phyloP scores from a whole-genome alignment of 768 basidiomycete genomes.

The Lactarius indigo region DNA sequence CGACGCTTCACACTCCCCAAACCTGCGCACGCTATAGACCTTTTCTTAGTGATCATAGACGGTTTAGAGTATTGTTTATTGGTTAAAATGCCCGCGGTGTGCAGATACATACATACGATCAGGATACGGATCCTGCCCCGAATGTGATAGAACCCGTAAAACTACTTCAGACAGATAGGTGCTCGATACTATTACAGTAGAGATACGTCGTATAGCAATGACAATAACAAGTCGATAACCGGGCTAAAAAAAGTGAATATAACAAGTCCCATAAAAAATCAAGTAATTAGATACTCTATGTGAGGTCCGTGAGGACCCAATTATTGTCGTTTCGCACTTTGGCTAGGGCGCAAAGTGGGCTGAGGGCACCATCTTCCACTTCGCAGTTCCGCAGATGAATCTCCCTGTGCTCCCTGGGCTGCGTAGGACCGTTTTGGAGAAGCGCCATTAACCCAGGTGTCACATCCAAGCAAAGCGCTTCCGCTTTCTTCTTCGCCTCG shows the following conservation, averaged over 20 bases:
- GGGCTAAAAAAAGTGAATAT: background rate
- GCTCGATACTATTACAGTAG: background rate
- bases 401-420: background rate
- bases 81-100: no score
- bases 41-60: no score
- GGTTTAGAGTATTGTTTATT: no score
- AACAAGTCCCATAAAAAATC: background rate
- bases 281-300: background rate
- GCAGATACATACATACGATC: no score
- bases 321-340: background rate
- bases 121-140: no score
- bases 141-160: background rate
- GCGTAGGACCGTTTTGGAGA: background rate
- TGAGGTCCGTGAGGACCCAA: constrained; percentile 1
- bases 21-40: no score
- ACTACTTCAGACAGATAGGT: background rate
- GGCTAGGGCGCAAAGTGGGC: constrained; percentile 1
- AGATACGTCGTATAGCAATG: background rate
- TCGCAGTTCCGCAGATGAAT: constrained; percentile 12
- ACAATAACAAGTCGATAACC: background rate
- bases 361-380: constrained; percentile 3
- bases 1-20: no score
- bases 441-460: constrained; percentile 12
- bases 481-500: background rate
- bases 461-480: background rate